A percentile compares a stretch with the other conserved stretches of the same genome.
These are phyloP conservation scores for Ganoderma sp. DNA, from an alignment of 1,284 basidiomycete genomes.

Conservation along the genomic window DNA sequence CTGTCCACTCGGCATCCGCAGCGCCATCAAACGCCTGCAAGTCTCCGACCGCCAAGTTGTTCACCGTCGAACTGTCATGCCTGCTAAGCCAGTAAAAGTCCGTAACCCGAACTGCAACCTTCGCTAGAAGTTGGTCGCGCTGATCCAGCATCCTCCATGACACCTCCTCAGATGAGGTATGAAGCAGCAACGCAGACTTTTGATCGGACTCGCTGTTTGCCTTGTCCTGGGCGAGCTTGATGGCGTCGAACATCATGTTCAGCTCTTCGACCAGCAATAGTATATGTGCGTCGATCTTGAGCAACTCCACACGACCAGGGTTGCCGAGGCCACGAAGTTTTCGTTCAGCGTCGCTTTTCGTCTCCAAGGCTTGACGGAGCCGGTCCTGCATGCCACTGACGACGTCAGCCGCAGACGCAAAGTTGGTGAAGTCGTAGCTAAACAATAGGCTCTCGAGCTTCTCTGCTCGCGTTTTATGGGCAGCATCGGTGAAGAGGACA, in stretches of 20 bases:
- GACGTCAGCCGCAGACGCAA: constrained; percentile 68
- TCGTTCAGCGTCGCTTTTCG: constrained; percentile 57
- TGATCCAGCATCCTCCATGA: constrained; percentile 95
- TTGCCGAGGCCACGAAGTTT: constrained; percentile 48
- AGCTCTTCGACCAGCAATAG: constrained; percentile 82
- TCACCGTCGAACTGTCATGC: constrained; percentile 88
- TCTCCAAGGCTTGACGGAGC: constrained; percentile 72
- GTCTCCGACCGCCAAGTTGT: constrained; percentile 79
- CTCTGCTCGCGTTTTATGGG: constrained; percentile 77
- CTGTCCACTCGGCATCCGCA: constrained; percentile 84
- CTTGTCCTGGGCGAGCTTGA: constrained; percentile 81
- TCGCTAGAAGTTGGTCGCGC: constrained; percentile 77
- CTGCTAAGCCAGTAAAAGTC: constrained; percentile 87
- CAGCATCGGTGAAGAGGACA: constrained; percentile 87
- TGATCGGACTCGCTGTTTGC: constrained; percentile 74
- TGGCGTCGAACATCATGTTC: constrained; percentile 88
- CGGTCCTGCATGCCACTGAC: constrained; percentile 79
- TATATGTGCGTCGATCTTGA: constrained; percentile 80
- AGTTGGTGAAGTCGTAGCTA: constrained; percentile 90
- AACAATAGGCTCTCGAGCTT: constrained; percentile 86
- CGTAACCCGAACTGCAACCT: constrained; percentile 83
- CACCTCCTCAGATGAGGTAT: constrained; percentile 85
- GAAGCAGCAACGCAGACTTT: constrained; percentile 83
- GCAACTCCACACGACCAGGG: constrained; percentile 58
- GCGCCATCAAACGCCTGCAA: constrained; percentile 89